Base-by-base conservation (phyloP, 148 eudicot species). In the Persicaria tinctoria region DNA sequence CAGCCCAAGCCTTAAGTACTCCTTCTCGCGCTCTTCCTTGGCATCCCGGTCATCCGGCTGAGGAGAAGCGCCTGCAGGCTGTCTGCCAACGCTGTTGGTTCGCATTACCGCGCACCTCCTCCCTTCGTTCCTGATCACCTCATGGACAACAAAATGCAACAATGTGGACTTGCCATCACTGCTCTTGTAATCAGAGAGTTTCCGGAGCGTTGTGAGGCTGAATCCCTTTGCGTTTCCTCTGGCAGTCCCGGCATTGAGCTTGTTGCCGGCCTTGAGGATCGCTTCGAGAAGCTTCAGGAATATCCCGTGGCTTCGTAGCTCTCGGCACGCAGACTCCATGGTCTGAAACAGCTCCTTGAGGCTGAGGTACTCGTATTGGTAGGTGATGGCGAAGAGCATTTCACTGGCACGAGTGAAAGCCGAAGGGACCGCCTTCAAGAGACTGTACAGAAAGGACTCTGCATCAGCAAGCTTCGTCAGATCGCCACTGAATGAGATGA, bases 141-240 rank as follows among this genome's bases (percentile, higher is more conserved):
- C 92, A 77, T 92, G 90, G 7, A 95, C 91, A 8, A 95, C 97
- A 75, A 95, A 95, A 51, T 89, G 89, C 56, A 95, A 90, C 72
- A 95, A 76, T 14, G 97, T 92, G 0, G 96, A 90, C 48, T 86
- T 95, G 16, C 97, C 93, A 76, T 95, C 97, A 1, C 83, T 84
- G 79, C 96, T 92, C 69, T 92, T 95, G 38, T 90, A 93, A 59
- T 92, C 93, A 0, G 98, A 95, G 53, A 95, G 87, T 73, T 95
- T 95, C 6, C 79, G 79, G 8, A 95, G 83, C 7, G 96, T 83
- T 1, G 87, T 83, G 11, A 95, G 85, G 70, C 85, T 92, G 69
- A 95, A 95, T 13, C 90, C 97, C 81, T 89, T 91, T 6, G 98
- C 97, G 78, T 95, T 82, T 18, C 98, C 97, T 81, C 93, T 81